Percentiles rank a stretch among this genome's conserved stretches.
Conservation (phyloP, 495 filamentous ascomycete species). For the Aspergillus incahuasiensis region DNA sequence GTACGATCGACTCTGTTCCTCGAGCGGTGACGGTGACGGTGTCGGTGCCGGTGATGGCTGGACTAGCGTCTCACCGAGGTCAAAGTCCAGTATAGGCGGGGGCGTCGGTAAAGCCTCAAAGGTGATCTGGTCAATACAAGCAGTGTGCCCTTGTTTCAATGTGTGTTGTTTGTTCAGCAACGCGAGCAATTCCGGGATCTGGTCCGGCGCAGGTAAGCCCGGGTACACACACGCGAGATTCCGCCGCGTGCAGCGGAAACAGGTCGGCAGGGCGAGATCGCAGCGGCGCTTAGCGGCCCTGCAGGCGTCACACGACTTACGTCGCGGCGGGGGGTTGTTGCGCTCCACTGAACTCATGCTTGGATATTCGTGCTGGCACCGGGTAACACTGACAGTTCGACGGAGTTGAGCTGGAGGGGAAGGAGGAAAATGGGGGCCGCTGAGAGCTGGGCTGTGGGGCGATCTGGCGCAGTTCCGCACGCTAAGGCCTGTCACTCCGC, state of each 20-base stretch:
- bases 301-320: slow-evolving; percentile 51
- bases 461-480: slow-evolving; percentile 31
- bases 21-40: background rate
- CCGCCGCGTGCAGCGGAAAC: slow-evolving; percentile 42
- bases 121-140: background rate
- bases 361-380: too few relatives aligned
- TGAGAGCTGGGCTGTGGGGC: background rate
- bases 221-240: slow-evolving; percentile 43
- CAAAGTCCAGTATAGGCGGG: background rate
- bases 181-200: slow-evolving; percentile 8
- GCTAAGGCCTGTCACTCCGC: slow-evolving; percentile 6
- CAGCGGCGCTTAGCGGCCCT: slow-evolving; percentile 51
- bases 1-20: background rate
- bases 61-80: background rate
- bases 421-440: background rate
- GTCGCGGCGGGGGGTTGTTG: slow-evolving; percentile 36
- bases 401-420: background rate
- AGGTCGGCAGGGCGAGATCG: slow-evolving; percentile 43
- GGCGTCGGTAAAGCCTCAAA: background rate
- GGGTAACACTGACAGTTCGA: too few relatives aligned
- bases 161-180: background rate
- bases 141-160: background rate
- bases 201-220: slow-evolving; percentile 9
- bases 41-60: background rate
- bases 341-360: slow-evolving; percentile 5